Evolutionary conservation across 2,329 filamentous ascomycete genomes (phyloP).

Genomic region (Botrytis elliptica): DNA sequence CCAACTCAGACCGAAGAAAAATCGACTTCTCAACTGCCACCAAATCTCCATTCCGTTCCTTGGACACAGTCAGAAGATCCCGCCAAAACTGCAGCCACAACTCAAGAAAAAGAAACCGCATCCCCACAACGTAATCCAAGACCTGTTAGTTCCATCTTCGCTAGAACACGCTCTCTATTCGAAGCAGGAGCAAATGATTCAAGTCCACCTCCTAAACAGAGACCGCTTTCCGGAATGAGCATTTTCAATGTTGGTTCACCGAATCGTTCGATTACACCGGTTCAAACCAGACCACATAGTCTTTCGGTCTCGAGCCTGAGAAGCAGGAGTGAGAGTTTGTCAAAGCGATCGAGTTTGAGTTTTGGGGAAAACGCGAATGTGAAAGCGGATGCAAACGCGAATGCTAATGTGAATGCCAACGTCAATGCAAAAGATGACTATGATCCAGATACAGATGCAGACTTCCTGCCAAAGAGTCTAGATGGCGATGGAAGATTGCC

Average conservation of each 20-base stretch:
- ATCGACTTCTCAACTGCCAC: background rate
- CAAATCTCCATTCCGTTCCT: slow-evolving; percentile 9
- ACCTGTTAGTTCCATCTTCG: slow-evolving; percentile 29
- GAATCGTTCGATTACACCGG: background rate
- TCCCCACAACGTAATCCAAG: slow-evolving; percentile 9
- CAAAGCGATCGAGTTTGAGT: background rate
- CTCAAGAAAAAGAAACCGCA: slow-evolving; percentile 2
- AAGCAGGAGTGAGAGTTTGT: background rate
- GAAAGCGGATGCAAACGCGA: background rate
- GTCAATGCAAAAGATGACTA: background rate
- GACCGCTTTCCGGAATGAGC: slow-evolving; percentile 9
- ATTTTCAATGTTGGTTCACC: background rate
- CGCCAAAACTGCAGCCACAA: background rate
- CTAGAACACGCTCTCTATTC: slow-evolving; percentile 35
- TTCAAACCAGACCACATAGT: slow-evolving; percentile 15
- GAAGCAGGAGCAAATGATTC: slow-evolving; percentile 24
- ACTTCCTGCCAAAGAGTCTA: slow-evolving; percentile 14
- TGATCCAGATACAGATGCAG: slow-evolving; percentile 16
- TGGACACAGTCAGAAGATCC: background rate
- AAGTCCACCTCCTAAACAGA: slow-evolving; percentile 17
- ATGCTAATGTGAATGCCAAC: background rate
- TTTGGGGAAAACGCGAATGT: background rate
- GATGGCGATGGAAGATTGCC: slow-evolving; percentile 16
- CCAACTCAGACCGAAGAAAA: background rate
- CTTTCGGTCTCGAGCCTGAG: background rate